These are phyloP conservation scores for Talaromyces proteolyticus DNA, from an alignment of 495 filamentous ascomycete genomes.

Conservation along the genomic window DNA sequence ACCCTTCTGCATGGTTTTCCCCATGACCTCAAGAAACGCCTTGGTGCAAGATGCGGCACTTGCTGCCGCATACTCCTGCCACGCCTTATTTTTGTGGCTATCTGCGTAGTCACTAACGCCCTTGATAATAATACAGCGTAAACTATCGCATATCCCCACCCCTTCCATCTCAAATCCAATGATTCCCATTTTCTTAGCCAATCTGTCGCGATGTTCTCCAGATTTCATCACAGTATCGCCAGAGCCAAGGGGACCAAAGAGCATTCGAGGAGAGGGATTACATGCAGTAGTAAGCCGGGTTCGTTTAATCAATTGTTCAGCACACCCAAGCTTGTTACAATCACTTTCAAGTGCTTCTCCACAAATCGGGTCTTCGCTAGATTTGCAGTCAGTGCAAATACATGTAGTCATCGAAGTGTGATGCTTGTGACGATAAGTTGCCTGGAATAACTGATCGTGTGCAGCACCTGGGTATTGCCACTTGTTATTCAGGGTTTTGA, in stretches of 20 bases:
- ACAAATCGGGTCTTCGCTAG: conserved; percentile 6
- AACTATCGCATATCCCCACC: conserved; percentile 22
- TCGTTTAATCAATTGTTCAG: not conserved
- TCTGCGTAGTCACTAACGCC: conserved; percentile 31
- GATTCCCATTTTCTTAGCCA: conserved; percentile 15
- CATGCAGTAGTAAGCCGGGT: not conserved
- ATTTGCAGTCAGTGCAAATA: not conserved
- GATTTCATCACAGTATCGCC: conserved; percentile 24
- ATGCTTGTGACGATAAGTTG: conserved; percentile 24
- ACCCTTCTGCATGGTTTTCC: not conserved
- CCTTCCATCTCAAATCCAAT: conserved; percentile 36
- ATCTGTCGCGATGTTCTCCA: conserved; percentile 13
- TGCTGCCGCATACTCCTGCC: conserved; percentile 29
- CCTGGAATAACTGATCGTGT: conserved; percentile 18
- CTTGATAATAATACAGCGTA: conserved; percentile 28
- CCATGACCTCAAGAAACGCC: conserved; percentile 10
- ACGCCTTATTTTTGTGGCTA: conserved; percentile 29
- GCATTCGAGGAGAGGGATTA: conserved; percentile 6
- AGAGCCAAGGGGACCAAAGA: conserved; percentile 15
- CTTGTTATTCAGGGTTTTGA: not conserved
- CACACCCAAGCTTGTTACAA: conserved; percentile 5
- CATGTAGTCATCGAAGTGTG: not conserved
- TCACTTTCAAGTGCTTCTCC: conserved; percentile 5
- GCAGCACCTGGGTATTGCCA: conserved; percentile 13
- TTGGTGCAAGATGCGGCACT: conserved; percentile 20